These are phyloP conservation scores for Cornus controversa DNA, from an alignment of 148 eudicot genomes.

Conservation along the genomic window DNA sequence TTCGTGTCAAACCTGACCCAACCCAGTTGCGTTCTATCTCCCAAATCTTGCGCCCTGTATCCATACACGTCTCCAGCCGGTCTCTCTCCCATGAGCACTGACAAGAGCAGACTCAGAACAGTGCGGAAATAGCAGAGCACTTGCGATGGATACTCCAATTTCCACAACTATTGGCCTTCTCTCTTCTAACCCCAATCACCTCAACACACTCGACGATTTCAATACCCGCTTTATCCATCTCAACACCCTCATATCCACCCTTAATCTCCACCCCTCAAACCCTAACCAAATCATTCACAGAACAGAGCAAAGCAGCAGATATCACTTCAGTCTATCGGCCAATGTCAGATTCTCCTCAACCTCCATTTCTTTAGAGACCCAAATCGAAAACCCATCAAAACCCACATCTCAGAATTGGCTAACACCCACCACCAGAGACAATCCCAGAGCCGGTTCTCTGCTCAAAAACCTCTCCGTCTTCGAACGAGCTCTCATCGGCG, in stretches of 20 bases:
- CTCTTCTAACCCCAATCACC: slow-evolving; percentile 10
- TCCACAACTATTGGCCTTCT: slow-evolving; percentile 38
- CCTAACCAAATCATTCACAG: slow-evolving; percentile 15
- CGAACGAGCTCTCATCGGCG: slow-evolving; percentile 85
- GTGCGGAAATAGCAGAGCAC: background rate
- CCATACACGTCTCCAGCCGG: background rate
- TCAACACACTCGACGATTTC: slow-evolving; percentile 35
- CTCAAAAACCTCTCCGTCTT: slow-evolving; percentile 53
- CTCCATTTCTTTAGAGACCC: slow-evolving; percentile 43
- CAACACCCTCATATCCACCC: slow-evolving; percentile 44
- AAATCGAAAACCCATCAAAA: slow-evolving; percentile 28
- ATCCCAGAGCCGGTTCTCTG: slow-evolving; percentile 27
- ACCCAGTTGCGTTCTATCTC: background rate
- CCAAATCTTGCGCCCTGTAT: background rate
- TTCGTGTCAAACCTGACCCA: background rate
- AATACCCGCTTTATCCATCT: slow-evolving; percentile 55
- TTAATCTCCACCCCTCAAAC: slow-evolving; percentile 17
- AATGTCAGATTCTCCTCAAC: slow-evolving; percentile 56
- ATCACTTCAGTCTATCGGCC: background rate
- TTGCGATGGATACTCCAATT: slow-evolving; percentile 34
- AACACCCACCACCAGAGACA: slow-evolving; percentile 41
- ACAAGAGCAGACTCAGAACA: background rate
- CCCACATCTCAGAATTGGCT: slow-evolving; percentile 41
- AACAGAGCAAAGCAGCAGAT: slow-evolving; percentile 1
- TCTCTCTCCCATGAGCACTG: background rate